Evolutionary conservation across 78 protist genomes (phyloP), one percentile per base, ranked within the genome.

Genomic region (Blattamonas nauphoetae): DNA sequence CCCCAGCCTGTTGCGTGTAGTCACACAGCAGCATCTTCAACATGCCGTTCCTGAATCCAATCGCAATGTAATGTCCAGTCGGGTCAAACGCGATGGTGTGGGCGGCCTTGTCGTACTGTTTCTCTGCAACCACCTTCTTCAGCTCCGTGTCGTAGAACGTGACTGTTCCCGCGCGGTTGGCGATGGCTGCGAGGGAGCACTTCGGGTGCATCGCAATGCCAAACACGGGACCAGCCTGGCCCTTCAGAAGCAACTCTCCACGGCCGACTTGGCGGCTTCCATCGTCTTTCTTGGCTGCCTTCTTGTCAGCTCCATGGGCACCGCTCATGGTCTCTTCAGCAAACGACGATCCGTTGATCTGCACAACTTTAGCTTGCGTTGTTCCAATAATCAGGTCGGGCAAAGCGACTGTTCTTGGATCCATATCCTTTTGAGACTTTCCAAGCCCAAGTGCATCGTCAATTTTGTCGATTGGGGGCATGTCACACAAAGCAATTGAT

Each of bases 31-130:
- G 91, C 44, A 89, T 45, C 87, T 88, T 88, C 33, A 89, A 44
- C 43, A 32, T n/a, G 4, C 93, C 93, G 45, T 21, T 77, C 36
- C 88, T 85, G 86, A 84, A 90, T 29, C 91, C 90, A 33, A 84
- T 78, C 34, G 89, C 92, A 3, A 88, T 55, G 43, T 42, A 84
- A 32, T 1, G 3, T 11, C 89, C 93, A 5, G 42, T 85, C 33
- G 93, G 86, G 36, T 82, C 88, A 42, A 64, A 88, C 83, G 4
- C 11, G 41, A 21, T 11, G 41, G 43, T 6, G 83, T n/a, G 5
- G 4, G 41, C 83, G 33, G 83, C 43, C 83, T 79, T 79, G 45
- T 79, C 83, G 41, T 32, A 79, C 43, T 79, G 6, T 11, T 21
- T 6, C 83, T 79, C 43, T 6, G 45, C 83, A 11, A 79, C 6